Conservation (phyloP, 345 rosid species). For the Hirschfeldia incana region DNA sequence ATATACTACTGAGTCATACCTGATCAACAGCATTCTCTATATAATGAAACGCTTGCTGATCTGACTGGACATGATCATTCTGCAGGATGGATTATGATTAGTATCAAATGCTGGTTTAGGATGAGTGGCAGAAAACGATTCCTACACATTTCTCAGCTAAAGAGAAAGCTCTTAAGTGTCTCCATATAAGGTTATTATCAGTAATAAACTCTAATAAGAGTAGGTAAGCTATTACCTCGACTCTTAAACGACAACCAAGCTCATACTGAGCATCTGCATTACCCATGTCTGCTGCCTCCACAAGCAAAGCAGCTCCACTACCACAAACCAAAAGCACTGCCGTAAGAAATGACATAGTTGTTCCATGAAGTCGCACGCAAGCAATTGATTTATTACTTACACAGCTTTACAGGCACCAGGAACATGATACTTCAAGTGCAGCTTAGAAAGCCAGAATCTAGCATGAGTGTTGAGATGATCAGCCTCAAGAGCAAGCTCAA, state of each 20-base stretch:
- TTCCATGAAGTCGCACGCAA: not conserved
- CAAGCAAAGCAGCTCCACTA: slow-evolving; percentile 91
- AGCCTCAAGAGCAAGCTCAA: slow-evolving; percentile 81
- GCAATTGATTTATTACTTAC: slow-evolving; percentile 46
- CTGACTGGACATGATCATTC: slow-evolving; percentile 76
- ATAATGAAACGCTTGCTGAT: slow-evolving; percentile 88
- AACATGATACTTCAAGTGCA: slow-evolving; percentile 86
- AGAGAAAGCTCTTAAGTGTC: not conserved
- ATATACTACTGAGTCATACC: slow-evolving; percentile 44
- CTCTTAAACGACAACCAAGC: slow-evolving; percentile 79
- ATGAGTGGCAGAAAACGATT: not conserved
- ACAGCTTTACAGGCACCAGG: slow-evolving; percentile 83
- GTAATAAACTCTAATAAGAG: not conserved
- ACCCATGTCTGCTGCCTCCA: slow-evolving; percentile 96
- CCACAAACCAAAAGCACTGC: slow-evolving; percentile 1
- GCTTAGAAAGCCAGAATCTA: slow-evolving; percentile 72
- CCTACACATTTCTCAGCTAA: slow-evolving; percentile 10
- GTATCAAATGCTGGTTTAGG: not conserved
- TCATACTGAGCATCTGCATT: slow-evolving; percentile 87
- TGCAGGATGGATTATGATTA: slow-evolving; percentile 22
- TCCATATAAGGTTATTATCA: not conserved
- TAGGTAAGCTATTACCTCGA: slow-evolving; percentile 55
- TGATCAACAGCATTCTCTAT: slow-evolving; percentile 93
- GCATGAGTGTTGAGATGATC: slow-evolving; percentile 84
- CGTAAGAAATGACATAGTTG: not conserved